Percentiles rank a stretch among this genome's conserved stretches.
Conservation (phyloP, 1,139 yeast species). For the Suhomyces coccinellae region DNA sequence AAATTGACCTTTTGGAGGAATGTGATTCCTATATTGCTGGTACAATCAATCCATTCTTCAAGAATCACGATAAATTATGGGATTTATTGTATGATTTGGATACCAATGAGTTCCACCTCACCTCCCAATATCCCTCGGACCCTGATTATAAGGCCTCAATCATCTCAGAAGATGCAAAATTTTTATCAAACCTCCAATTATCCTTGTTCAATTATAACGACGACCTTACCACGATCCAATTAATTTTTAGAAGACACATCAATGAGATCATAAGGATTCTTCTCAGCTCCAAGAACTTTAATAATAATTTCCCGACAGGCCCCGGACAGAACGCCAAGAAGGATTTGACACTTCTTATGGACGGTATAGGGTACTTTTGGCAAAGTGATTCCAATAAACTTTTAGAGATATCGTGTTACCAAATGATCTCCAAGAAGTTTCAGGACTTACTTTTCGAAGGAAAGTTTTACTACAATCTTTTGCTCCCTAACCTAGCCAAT, state of each 20-base stretch:
- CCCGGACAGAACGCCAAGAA: constrained; percentile 13
- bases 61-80: constrained; percentile 56
- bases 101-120: constrained; percentile 41
- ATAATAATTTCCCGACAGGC: constrained; percentile 21
- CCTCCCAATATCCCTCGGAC: constrained; percentile 19
- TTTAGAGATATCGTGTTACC: constrained; percentile 47
- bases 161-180: constrained; percentile 49
- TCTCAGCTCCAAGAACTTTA: constrained; percentile 42
- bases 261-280: constrained; percentile 47
- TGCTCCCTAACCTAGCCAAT: constrained; percentile 41
- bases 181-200: constrained; percentile 45
- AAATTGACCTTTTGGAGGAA: constrained; percentile 54
- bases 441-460: constrained; percentile 38
- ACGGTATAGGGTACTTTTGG: constrained; percentile 50
- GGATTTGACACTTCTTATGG: constrained; percentile 36
- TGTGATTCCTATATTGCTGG: constrained; percentile 64
- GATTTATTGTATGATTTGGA: constrained; percentile 62
- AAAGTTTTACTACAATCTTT: constrained; percentile 34
- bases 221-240: constrained; percentile 49
- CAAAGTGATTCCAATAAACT: constrained; percentile 42
- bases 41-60: constrained; percentile 67
- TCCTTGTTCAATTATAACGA: constrained; percentile 49
- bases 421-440: constrained; percentile 39
- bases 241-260: constrained; percentile 49
- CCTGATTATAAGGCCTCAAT: constrained; percentile 36